phyloP scores from a whole-genome alignment of 2,329 filamentous ascomycete species.

The Colletotrichum camelliae region DNA sequence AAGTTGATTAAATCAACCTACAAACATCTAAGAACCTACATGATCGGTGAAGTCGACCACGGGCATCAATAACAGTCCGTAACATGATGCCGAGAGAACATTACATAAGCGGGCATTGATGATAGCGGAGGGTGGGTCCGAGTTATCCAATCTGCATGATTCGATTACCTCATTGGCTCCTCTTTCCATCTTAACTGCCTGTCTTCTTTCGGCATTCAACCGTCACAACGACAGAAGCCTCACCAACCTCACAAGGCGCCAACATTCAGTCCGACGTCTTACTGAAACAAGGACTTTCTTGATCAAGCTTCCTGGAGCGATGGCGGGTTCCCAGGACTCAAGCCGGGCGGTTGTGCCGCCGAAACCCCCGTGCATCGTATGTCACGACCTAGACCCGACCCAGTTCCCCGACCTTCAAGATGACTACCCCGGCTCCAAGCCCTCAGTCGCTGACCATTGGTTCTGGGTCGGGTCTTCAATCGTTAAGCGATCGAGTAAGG shows the following conservation, averaged over 20 bases:
- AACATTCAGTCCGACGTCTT: background rate
- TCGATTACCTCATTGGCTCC: background rate
- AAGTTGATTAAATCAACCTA: background rate
- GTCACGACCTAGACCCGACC: background rate
- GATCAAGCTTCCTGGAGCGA: accelerated
- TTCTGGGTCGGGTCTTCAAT: background rate
- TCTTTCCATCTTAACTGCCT: accelerated
- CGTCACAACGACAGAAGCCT: background rate
- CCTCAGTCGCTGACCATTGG: background rate
- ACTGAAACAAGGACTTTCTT: background rate
- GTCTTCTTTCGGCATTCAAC: accelerated
- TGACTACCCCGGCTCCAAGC: background rate
- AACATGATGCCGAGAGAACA: background rate
- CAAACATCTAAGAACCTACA: background rate
- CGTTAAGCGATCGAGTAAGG: background rate
- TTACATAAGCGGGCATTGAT: background rate
- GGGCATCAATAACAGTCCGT: background rate
- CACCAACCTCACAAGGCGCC: background rate
- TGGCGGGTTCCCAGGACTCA: background rate
- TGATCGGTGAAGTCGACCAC: background rate
- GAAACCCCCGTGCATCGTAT: background rate
- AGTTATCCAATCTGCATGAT: accelerated
- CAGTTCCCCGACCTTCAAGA: background rate
- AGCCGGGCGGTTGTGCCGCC: background rate
- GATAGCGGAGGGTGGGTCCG: accelerated